Evolutionary conservation across 371 early-diverging fungal genomes (phyloP).

Genomic region (Mortierella sp.): DNA sequence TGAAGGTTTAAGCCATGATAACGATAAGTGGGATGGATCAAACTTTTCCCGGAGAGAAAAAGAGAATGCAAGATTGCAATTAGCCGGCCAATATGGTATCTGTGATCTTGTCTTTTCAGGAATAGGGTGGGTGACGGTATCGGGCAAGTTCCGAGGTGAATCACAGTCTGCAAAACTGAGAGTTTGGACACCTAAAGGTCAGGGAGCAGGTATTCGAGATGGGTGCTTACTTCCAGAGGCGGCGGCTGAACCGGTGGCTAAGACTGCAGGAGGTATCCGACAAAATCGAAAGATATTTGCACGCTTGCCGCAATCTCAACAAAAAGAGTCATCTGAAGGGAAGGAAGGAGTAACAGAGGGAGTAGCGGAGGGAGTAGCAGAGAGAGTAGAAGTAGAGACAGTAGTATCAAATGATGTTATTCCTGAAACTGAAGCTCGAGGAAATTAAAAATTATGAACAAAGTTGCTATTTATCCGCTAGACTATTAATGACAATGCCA

Average conservation of each 20-base stretch:
- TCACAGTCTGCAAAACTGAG: constrained; percentile 25
- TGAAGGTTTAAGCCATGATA: not conserved
- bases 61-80: constrained; percentile 16
- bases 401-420: not conserved
- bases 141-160: constrained; percentile 42
- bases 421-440: no score
- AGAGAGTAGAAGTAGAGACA: not conserved
- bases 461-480: no score
- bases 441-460: no score
- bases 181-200: constrained; percentile 51
- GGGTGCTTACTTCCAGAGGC: constrained; percentile 32
- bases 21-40: not conserved
- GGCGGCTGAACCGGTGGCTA: constrained; percentile 34
- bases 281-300: constrained; percentile 39
- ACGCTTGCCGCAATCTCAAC: no score
- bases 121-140: constrained; percentile 54
- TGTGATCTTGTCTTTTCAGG: constrained; percentile 55
- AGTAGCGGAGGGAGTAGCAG: not conserved
- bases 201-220: constrained; percentile 37
- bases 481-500: no score
- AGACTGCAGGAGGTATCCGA: constrained; percentile 48
- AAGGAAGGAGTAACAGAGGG: not conserved
- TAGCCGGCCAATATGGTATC: constrained; percentile 39
- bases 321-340: not conserved
- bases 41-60: not conserved